Conservation (phyloP, 2,329 filamentous ascomycete species). For the Microcyclosporella mali region DNA sequence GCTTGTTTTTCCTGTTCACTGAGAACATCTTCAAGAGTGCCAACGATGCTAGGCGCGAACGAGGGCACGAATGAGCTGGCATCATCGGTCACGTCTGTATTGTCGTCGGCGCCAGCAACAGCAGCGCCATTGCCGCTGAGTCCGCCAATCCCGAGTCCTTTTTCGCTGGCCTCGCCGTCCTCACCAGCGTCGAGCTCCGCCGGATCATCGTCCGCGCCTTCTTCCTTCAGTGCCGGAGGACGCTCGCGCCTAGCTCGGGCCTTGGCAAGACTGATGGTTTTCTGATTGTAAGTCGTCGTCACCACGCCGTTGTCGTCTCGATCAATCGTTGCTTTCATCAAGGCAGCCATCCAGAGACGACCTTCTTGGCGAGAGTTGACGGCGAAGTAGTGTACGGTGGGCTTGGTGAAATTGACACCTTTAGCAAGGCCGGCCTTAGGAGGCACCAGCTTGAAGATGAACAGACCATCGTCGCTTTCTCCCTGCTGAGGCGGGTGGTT, state of each 20-base stretch:
- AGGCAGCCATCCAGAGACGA: constrained; percentile 92
- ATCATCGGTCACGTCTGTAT: constrained; percentile 7
- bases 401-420: constrained; percentile 95
- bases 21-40: constrained; percentile 11
- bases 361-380: constrained; percentile 85
- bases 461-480: constrained; percentile 57
- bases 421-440: constrained; percentile 80
- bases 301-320: constrained; percentile 69
- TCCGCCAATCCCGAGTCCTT: constrained; percentile 24
- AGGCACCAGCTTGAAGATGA: constrained; percentile 97
- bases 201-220: constrained; percentile 24
- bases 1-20: constrained; percentile 13
- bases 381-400: constrained; percentile 94
- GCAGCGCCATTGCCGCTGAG: constrained; percentile 13
- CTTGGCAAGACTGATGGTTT: constrained; percentile 88
- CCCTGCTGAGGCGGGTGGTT: constrained; percentile 32
- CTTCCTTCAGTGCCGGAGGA: constrained; percentile 76
- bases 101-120: constrained; percentile 14
- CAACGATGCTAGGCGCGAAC: constrained; percentile 6
- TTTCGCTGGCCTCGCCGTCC: constrained; percentile 4
- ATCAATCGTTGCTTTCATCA: constrained; percentile 99
- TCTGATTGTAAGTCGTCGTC: constrained; percentile 90
- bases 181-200: constrained; percentile 12
- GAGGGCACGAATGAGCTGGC: constrained; percentile 11
- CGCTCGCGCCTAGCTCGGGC: constrained; percentile 81